A percentile compares a stretch with the other conserved stretches of the same genome.
These are phyloP conservation scores for Pseudogymnoascus sp. DNA, from an alignment of 2,329 filamentous ascomycete species.

Conservation along the genomic window DNA sequence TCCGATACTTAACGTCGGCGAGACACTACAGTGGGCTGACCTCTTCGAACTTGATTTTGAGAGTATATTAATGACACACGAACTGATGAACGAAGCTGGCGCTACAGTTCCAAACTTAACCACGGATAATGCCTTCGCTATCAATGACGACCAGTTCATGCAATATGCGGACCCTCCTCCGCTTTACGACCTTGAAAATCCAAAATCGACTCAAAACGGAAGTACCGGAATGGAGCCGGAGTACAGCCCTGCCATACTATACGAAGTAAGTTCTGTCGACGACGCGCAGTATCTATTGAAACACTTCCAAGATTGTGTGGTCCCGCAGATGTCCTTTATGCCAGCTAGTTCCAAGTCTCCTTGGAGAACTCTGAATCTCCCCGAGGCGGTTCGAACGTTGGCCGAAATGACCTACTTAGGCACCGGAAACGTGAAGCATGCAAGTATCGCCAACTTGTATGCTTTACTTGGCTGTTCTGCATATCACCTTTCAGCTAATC, in stretches of 20 bases:
- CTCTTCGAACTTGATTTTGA: slow-evolving; percentile 22
- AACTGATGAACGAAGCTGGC: background rate
- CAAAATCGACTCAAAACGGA: background rate
- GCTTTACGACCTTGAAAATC: background rate
- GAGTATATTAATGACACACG: background rate
- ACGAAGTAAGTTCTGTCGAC: background rate
- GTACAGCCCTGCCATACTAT: background rate
- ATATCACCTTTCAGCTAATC: slow-evolving; percentile 23
- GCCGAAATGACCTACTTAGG: slow-evolving; percentile 26
- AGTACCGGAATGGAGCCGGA: background rate
- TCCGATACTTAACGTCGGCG: slow-evolving; percentile 19
- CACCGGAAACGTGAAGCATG: slow-evolving; percentile 25
- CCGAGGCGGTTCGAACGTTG: slow-evolving; percentile 27
- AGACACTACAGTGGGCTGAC: slow-evolving; percentile 30
- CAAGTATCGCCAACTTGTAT: slow-evolving; percentile 28
- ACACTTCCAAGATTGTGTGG: slow-evolving; percentile 29
- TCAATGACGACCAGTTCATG: background rate
- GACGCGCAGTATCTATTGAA: slow-evolving; percentile 19
- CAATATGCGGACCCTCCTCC: slow-evolving; percentile 2
- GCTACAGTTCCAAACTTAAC: slow-evolving; percentile 14
- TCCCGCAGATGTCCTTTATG: slow-evolving; percentile 28
- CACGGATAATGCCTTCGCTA: background rate
- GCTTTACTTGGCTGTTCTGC: slow-evolving; percentile 28
- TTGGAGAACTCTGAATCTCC: slow-evolving; percentile 29
- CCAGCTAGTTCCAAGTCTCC: slow-evolving; percentile 27